Percentiles rank a stretch among this genome's conserved stretches.
phyloP scores from a whole-genome alignment of 1,284 basidiomycete genomes.

The Apiotrichum gamsii region DNA sequence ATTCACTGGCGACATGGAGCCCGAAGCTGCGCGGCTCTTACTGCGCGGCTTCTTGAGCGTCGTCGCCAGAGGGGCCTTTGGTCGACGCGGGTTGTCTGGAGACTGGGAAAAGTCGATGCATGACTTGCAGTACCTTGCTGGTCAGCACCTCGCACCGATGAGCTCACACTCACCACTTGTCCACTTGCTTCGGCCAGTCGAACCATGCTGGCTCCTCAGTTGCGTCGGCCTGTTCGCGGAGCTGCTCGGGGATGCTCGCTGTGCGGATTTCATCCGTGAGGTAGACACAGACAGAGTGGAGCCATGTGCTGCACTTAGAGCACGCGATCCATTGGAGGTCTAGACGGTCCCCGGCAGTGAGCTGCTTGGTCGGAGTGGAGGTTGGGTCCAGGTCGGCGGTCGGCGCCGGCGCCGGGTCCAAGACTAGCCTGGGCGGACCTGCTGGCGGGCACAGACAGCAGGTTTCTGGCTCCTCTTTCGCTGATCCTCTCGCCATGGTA shows the following conservation, averaged over 20 bases:
- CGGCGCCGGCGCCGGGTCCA: too few relatives aligned
- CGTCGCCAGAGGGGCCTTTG: conserved; percentile 25
- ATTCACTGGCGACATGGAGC: conserved; percentile 1
- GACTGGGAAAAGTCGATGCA: conserved; percentile 26
- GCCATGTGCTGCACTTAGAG: conserved; percentile 40
- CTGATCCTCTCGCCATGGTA: background rate
- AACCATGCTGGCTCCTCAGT: conserved; percentile 26
- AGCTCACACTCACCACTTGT: conserved; percentile 41
- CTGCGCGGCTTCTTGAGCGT: conserved; percentile 26
- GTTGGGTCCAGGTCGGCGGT: background rate
- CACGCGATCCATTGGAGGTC: conserved; percentile 43
- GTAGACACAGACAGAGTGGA: conserved; percentile 39
- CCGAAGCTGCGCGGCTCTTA: conserved; percentile 3
- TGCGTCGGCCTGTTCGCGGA: conserved; percentile 22
- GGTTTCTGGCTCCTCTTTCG: conserved; percentile 16
- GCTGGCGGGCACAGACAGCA: conserved; percentile 20
- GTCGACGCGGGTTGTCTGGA: conserved; percentile 26
- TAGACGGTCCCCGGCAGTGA: conserved; percentile 2
- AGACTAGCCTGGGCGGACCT: conserved; percentile 6
- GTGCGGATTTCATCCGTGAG: conserved; percentile 9
- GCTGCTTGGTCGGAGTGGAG: background rate
- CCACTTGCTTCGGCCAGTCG: conserved; percentile 38
- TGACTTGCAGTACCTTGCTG: conserved; percentile 29
- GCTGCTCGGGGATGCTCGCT: conserved; percentile 23
- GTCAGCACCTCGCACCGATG: too few relatives aligned